Percentiles rank a stretch among this genome's conserved stretches.
Conservation (phyloP, 1,284 basidiomycete species). For the Xerocomus nothofagi region DNA sequence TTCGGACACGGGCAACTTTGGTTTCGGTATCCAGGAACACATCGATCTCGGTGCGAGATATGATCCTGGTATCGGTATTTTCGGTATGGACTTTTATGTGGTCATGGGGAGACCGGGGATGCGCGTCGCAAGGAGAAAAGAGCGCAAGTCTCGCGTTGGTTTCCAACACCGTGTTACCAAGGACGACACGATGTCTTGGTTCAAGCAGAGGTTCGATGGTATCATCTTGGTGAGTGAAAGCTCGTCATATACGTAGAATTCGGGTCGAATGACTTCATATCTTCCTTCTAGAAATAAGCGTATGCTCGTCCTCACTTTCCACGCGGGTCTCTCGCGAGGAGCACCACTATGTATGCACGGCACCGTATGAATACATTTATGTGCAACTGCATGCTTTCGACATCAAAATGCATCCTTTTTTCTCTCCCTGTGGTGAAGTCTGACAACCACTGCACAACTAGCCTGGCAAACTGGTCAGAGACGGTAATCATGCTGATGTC, state of each 20-base stretch:
- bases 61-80: conserved; percentile 96
- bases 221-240: conserved; percentile 78
- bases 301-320: conserved; percentile 1
- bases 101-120: conserved; percentile 97
- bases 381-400: conserved; percentile 26
- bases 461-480: not conserved
- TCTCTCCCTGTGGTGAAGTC: not conserved
- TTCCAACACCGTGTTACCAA: conserved; percentile 86
- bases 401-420: conserved; percentile 23
- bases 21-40: conserved; percentile 98
- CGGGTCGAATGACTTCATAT: not conserved
- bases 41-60: conserved; percentile 99
- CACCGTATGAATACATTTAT: conserved; percentile 27
- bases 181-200: conserved; percentile 96
- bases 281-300: conserved; percentile 28
- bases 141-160: conserved; percentile 86
- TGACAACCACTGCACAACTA: not conserved
- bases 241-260: not conserved
- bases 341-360: conserved; percentile 23
- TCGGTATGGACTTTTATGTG: conserved; percentile 98
- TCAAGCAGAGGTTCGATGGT: conserved; percentile 98
- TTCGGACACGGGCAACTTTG: conserved; percentile 98
- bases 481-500: not conserved
- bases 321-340: not conserved
- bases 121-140: conserved; percentile 91